Percentiles rank a stretch among this genome's conserved stretches.
Evolutionary conservation across 805 yeast species (phyloP).

Genomic region (Metschnikowia colocasiae): DNA sequence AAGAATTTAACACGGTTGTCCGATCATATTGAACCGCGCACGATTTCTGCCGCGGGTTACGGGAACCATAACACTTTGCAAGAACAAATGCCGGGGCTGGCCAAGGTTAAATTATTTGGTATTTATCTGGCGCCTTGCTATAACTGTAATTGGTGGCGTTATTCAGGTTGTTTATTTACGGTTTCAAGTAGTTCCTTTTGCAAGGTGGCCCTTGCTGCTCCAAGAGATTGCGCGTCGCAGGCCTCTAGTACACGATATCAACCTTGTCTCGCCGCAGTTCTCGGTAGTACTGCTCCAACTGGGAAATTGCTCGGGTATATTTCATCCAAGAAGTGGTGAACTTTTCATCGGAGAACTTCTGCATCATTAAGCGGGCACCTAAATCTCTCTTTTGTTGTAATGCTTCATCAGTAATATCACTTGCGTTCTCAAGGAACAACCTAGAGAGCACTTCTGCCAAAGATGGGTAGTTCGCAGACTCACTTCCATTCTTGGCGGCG

Average conservation of each 20-base stretch:
- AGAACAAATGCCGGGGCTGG: too few relatives aligned
- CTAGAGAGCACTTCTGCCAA: slow-evolving; percentile 48
- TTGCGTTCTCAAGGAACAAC: slow-evolving; percentile 36
- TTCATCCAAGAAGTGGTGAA: slow-evolving; percentile 55
- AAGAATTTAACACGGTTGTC: slow-evolving; percentile 15
- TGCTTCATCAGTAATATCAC: slow-evolving; percentile 26
- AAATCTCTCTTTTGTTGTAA: slow-evolving; percentile 41
- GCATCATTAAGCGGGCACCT: slow-evolving; percentile 43
- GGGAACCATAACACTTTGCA: not conserved
- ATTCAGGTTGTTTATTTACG: not conserved
- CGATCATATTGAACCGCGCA: slow-evolving; percentile 12
- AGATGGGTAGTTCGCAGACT: slow-evolving; percentile 33
- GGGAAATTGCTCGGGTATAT: slow-evolving; percentile 18
- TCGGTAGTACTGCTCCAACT: slow-evolving; percentile 26
- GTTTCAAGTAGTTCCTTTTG: not conserved
- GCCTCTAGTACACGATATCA: slow-evolving; percentile 24
- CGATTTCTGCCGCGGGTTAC: slow-evolving; percentile 7
- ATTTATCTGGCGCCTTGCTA: too few relatives aligned
- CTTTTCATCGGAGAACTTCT: slow-evolving; percentile 58
- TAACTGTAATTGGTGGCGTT: too few relatives aligned
- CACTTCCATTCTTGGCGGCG: slow-evolving; percentile 10
- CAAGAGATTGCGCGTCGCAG: slow-evolving; percentile 1
- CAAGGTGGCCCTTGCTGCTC: not conserved
- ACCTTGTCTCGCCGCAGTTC: slow-evolving; percentile 24
- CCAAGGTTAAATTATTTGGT: too few relatives aligned